These are phyloP conservation scores for Agrocybe pediades DNA, from an alignment of 768 basidiomycete species.

Conservation along the genomic window DNA sequence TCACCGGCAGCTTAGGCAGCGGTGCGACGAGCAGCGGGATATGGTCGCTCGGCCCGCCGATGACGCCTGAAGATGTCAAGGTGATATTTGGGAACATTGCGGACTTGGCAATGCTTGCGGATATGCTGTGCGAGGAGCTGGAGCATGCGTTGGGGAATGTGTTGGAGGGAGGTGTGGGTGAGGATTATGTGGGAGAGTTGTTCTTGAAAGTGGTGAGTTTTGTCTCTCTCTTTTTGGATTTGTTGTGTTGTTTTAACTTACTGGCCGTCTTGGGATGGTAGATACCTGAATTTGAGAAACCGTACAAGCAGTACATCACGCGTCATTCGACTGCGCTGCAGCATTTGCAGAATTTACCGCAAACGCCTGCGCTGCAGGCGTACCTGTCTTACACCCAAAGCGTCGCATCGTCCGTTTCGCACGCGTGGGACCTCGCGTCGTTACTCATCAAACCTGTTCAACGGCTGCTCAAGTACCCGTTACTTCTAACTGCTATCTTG, in stretches of 20 bases:
- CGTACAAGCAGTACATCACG: conserved; percentile 82
- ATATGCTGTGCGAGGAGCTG: conserved; percentile 62
- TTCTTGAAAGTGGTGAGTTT: conserved; percentile 70
- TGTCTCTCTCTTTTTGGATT: conserved; percentile 4
- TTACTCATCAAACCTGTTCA: conserved; percentile 98
- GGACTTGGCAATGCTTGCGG: conserved; percentile 73
- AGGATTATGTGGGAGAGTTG: conserved; percentile 69
- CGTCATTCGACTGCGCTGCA: conserved; percentile 74
- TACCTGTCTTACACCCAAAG: conserved; percentile 71
- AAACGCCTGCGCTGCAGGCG: conserved; percentile 57
- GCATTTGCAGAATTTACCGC: conserved; percentile 54
- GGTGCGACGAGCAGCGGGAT: background rate
- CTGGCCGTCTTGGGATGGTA: conserved; percentile 26
- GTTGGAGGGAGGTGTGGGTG: conserved; percentile 64
- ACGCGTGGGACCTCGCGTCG: conserved; percentile 92
- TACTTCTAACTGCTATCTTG: conserved; percentile 77
- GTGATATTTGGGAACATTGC: conserved; percentile 78
- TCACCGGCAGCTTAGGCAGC: background rate
- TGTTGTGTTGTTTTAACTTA: conserved; percentile 1
- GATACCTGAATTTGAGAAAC: conserved; percentile 70
- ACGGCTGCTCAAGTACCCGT: conserved; percentile 90
- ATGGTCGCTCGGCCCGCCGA: conserved; percentile 48
- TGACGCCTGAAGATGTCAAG: conserved; percentile 69
- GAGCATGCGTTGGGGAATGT: conserved; percentile 66
- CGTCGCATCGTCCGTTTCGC: conserved; percentile 70